Base-by-base conservation (phyloP, 345 rosid genomes). In the Cardamine occulta region DNA sequence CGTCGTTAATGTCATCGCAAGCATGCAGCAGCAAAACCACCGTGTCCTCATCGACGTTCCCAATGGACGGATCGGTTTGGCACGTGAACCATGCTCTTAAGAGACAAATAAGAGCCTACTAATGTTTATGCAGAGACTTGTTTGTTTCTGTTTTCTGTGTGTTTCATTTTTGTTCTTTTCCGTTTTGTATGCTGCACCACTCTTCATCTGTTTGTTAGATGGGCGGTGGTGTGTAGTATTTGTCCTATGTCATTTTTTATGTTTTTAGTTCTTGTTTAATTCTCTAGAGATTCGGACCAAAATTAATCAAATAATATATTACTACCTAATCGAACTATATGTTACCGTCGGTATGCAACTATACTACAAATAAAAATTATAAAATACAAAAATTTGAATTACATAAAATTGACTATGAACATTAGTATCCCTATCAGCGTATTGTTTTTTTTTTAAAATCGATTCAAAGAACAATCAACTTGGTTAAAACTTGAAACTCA, bases 1-100 rank as follows among this genome's bases (percentile, higher is more conserved):
- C 0, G 96, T 88, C 29, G 89, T 94, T 2, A 94, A 91, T 48
- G 96, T 94, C 8, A 88, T 91, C 18, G 98, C 97, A 52, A 91
- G 81, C 80, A 89, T 93, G 97, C 97, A 93, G 88, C 98, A 91
- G 70, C 98, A 91, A 80, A 94, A 94, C 81, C 86, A 91, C 28
- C 82, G 98, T 73, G 66, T 89, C 37, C 80, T 94, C 9, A 82
- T 86, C 48, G 98, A 94, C 53, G 88, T 85, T 37, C 91, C 95
- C 80, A 87, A 88, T 49, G 88, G 91, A 47, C 82, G 96, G 83
- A 53, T 94, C 0, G 98, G 98, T 2, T 87, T 90, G 69, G 86
- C 96, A 15, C 93, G 92, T 49, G 98, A 91, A 83, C 71, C 11
- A 24, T 93, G 98, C 82, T 82, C 89, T 63, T 93, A 44, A 23